phyloP scores from a whole-genome alignment of 768 basidiomycete genomes.

The Lentinula raphanica region DNA sequence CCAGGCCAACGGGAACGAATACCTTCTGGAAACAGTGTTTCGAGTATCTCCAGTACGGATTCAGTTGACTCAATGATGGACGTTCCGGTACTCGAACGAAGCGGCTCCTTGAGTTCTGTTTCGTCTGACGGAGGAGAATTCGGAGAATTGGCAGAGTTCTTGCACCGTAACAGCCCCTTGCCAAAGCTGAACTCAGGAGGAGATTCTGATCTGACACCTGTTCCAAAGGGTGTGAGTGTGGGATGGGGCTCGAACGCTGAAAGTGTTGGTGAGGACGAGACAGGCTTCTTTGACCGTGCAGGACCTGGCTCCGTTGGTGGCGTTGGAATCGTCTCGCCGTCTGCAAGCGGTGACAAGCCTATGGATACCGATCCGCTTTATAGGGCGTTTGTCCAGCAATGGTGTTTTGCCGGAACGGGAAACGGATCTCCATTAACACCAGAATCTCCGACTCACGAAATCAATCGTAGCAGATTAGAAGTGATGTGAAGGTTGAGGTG shows the following conservation, averaged over 20 bases:
- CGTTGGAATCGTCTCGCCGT: not conserved
- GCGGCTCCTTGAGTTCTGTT: not conserved
- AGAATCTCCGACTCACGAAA: not conserved
- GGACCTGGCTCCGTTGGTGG: not conserved
- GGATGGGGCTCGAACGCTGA: not conserved
- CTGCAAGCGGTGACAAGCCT: not conserved
- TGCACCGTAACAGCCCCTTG: not conserved
- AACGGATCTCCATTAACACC: not conserved
- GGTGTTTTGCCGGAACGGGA: slow-evolving; percentile 5
- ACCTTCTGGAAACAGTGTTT: not conserved
- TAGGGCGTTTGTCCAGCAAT: slow-evolving; percentile 3
- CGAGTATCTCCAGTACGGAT: not conserved
- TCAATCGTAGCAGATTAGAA: not conserved
- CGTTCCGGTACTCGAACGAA: not conserved
- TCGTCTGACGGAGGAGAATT: slow-evolving; percentile 2
- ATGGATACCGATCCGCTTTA: not conserved
- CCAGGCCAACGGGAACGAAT: not conserved
- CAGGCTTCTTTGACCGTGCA: not conserved
- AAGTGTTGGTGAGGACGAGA: not conserved
- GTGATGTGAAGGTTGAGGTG: not conserved
- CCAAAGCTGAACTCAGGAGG: not conserved
- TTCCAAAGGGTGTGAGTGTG: not conserved
- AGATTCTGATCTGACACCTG: not conserved
- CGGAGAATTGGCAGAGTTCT: not conserved
- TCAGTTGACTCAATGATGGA: not conserved